Base-by-base conservation (phyloP, 2,329 filamentous ascomycete species). In the Colletotrichum plurivorum region DNA sequence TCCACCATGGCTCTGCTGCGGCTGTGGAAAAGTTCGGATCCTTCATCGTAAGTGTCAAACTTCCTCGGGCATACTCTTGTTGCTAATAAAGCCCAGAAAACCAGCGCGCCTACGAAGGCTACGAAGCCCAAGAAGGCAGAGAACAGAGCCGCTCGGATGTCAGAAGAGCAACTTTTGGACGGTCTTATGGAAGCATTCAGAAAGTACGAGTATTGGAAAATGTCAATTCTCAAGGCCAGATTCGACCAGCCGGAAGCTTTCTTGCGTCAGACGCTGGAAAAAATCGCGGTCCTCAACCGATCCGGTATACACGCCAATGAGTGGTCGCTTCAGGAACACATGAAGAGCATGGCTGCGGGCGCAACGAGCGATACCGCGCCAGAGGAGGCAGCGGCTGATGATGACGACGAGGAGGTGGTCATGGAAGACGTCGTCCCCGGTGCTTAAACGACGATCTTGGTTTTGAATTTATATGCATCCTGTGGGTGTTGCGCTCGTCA, bases 181-280 rank as follows among this genome's bases (percentile, higher is more conserved):
- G 88, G 89, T 72, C 90, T 99, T 70, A 94, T 95, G 84, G 83
- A 88, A 56, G 92, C 91, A 77, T 99, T 98, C 89, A 89, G 91
- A 65, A 85, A 92, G 75, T 97, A 93, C 85, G 90, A 92, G 75
- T 98, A 96, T 81, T 99, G 95, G 95, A 72, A 72, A 51, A 72
- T 72, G 69, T 72, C 71, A 6, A 70, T 72, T 46, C 59, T 72
- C 52, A 72, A 71, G 54, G 71, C 69, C n/a, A 69, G 69, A 18
- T 88, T 97, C 46, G 89, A 91, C 69, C 96, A 99, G 81, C 96
- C 96, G 1, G 96, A 98, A 78, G 91, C 92, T n/a, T 98, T 95
- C 79, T 88, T 99, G 71, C 94, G 95, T 63, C 90, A 96, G 77
- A 92, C 91, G 1, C 83, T 99, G 73, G 92, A 95, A 71, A 90